A percentile compares a stretch with the other conserved stretches of the same genome.
Evolutionary conservation across 331 rosid species (phyloP).

Genomic region (Malus hybrid): DNA sequence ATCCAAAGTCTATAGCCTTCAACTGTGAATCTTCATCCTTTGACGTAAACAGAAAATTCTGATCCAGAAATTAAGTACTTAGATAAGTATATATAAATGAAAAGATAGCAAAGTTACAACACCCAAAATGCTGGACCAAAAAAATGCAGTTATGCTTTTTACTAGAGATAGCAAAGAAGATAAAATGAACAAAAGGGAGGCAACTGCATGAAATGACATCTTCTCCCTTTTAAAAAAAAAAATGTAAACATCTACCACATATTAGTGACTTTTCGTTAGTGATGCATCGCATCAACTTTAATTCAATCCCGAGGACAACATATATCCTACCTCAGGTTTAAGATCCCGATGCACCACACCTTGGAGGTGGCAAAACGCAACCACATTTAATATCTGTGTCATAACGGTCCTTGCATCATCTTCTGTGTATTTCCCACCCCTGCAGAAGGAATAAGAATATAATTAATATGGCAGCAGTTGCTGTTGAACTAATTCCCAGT

Average conservation of each 20-base stretch:
- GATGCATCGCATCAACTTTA: not conserved
- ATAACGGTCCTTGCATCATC: slow-evolving; percentile 82
- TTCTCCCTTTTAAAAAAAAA: not conserved
- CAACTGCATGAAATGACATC: not conserved
- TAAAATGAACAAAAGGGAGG: not conserved
- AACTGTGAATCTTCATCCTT: slow-evolving; percentile 82
- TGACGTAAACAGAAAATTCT: slow-evolving; percentile 76
- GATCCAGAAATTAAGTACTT: slow-evolving; percentile 35
- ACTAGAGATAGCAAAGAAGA: not conserved
- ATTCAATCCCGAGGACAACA: not conserved
- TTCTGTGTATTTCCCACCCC: slow-evolving; percentile 92
- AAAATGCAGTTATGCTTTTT: not conserved
- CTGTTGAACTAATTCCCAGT: not conserved
- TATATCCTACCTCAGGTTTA: slow-evolving; percentile 73
- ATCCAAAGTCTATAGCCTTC: slow-evolving; percentile 96
- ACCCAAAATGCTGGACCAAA: not conserved
- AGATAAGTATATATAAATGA: slow-evolving; percentile 9
- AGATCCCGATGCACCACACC: slow-evolving; percentile 99
- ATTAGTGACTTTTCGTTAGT: not conserved
- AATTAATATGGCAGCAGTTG: not conserved
- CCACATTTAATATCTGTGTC: slow-evolving; percentile 72
- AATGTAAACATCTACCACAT: not conserved
- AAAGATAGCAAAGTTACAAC: not conserved
- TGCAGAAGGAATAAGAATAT: slow-evolving; percentile 25
- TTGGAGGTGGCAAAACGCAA: slow-evolving; percentile 88